Evolutionary conservation across 2,329 filamentous ascomycete species (phyloP), one percentile per base, ranked within the genome.

Genomic region (Helotiales sp.): DNA sequence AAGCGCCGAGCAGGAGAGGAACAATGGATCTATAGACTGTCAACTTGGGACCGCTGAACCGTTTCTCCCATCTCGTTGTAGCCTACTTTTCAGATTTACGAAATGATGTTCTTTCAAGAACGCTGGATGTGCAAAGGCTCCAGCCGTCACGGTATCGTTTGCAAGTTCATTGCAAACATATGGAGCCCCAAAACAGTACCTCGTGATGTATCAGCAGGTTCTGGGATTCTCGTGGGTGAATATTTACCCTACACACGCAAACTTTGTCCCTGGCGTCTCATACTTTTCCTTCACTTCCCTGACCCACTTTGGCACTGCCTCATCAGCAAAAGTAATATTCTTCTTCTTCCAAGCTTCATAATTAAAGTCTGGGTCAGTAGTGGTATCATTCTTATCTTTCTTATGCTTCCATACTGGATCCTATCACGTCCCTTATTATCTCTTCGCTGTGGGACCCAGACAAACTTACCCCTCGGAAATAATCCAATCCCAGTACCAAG

Each of bases 111-210:
- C 77, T 47, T 77, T 79, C 44, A 82, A 62, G 58, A 78, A 76
- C 0, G 79, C 75, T 1, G 80, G 80, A 60, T 82, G 79, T 0
- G 77, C 79, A 65, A 82, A 79, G 0, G 78, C 79, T 1, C 79
- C 79, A 1, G 71, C 79, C 1, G 68, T 66, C 5, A 76, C 73
- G 0, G 60, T 66, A 13, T 71, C 70, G 5, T 61, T 63, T 0
- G 76, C 73, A 2, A 81, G 67, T 59, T 75, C 66, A 38, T 76
- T 56, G 54, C 74, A 75, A 2, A 79, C 78, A 58, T 77, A 81
- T 6, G 78, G 78, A 0, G 74, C 74, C 2, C 74, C 74, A 27
- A 50, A 55, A 15, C 53, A 55, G 10, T 55, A 49, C 10, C 53
- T 50, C 2, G 7, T 13, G 25, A 3, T 5, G 2, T 15, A 25